Percentiles rank a stretch among this genome's conserved stretches.
Conservation (phyloP, 1,139 yeast genomes). For the Geotrichum australiense region DNA sequence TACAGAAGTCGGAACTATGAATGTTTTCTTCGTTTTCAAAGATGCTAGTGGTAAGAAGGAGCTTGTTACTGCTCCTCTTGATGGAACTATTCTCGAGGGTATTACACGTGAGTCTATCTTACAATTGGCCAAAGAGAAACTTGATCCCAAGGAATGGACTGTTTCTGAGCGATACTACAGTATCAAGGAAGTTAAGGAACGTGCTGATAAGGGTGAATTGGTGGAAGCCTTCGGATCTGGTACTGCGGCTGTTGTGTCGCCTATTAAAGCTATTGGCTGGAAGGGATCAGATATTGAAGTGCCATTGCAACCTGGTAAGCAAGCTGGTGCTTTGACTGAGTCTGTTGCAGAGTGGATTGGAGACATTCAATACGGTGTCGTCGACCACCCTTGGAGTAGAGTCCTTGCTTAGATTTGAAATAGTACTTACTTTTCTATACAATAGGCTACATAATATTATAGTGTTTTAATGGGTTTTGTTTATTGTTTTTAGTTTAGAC, state of each 20-base stretch:
- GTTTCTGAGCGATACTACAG: constrained; percentile 76
- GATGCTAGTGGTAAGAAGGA: constrained; percentile 76
- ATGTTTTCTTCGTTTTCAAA: constrained; percentile 78
- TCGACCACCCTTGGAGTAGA: constrained; percentile 44
- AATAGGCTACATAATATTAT: too few relatives aligned
- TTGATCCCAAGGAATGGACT: constrained; percentile 68
- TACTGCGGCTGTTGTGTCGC: constrained; percentile 97
- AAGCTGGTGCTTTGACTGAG: constrained; percentile 72
- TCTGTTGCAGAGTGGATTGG: constrained; percentile 77
- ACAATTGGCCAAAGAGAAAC: constrained; percentile 63
- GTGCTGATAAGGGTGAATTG: constrained; percentile 70
- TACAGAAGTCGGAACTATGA: constrained; percentile 98
- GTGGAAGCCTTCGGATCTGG: constrained; percentile 96
- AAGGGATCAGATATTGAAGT: constrained; percentile 62
- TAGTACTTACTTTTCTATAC: too few relatives aligned
- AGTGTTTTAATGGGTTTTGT: too few relatives aligned
- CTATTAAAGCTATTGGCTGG: constrained; percentile 82
- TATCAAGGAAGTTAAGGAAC: constrained; percentile 71
- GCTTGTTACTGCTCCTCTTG: constrained; percentile 91
- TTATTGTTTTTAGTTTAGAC: too few relatives aligned
- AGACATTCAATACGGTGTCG: constrained; percentile 82
- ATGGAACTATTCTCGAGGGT: constrained; percentile 95
- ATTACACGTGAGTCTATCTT: constrained; percentile 90
- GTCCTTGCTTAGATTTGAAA: constrained; percentile 15
- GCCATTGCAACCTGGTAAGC: constrained; percentile 71